Conservation (phyloP, 768 basidiomycete genomes). For the Leccinum variicolor region DNA sequence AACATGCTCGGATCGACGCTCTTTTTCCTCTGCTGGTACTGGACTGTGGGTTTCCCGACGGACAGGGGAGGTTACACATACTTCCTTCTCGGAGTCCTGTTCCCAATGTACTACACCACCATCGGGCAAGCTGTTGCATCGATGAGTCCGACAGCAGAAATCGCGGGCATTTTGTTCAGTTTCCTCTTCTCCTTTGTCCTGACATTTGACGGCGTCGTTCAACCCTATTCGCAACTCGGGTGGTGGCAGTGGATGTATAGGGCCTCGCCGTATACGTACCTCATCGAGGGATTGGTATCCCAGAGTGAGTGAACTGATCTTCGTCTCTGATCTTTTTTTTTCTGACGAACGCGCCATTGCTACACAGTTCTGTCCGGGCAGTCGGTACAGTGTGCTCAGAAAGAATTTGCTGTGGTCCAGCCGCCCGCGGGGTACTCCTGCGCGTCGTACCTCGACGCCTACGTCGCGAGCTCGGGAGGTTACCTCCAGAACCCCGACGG, state of each 20-base stretch:
- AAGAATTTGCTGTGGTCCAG: slow-evolving; percentile 57
- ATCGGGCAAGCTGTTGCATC: slow-evolving; percentile 60
- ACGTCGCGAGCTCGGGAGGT: slow-evolving; percentile 41
- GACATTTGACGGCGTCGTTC: slow-evolving; percentile 68
- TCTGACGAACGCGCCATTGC: background rate
- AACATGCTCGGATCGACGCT: slow-evolving; percentile 55
- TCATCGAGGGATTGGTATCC: slow-evolving; percentile 46
- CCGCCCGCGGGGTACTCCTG: slow-evolving; percentile 48
- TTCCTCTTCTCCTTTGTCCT: slow-evolving; percentile 61
- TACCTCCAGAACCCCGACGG: slow-evolving; percentile 43
- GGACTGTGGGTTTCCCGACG: slow-evolving; percentile 59
- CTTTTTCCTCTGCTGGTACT: slow-evolving; percentile 68
- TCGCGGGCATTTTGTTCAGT: slow-evolving; percentile 55
- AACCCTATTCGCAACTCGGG: slow-evolving; percentile 56
- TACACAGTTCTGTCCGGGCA: slow-evolving; percentile 45
- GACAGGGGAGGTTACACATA: slow-evolving; percentile 59
- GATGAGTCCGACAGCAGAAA: slow-evolving; percentile 57
- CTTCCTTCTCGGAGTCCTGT: slow-evolving; percentile 50
- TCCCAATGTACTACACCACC: slow-evolving; percentile 59
- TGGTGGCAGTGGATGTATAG: slow-evolving; percentile 76
- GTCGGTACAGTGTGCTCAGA: slow-evolving; percentile 50
- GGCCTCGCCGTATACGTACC: slow-evolving; percentile 52
- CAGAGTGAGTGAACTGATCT: slow-evolving; percentile 40
- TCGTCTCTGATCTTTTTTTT: background rate
- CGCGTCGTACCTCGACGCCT: slow-evolving; percentile 41